Evolutionary conservation across 148 eudicot species (phyloP).

Genomic region (Rhododendron ferrugineum): DNA sequence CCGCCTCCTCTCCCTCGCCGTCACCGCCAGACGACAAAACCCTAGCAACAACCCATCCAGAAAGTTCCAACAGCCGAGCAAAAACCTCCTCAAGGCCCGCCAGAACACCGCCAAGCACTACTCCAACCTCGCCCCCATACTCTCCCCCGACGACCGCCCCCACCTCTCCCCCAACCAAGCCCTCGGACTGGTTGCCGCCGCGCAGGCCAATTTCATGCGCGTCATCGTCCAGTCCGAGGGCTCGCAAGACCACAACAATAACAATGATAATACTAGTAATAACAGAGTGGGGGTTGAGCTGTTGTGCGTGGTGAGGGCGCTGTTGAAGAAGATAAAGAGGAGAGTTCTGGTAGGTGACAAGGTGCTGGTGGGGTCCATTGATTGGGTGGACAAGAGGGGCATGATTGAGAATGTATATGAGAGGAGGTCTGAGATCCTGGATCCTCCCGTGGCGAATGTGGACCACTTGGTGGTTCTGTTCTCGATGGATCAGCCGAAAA

Average conservation of each 20-base stretch:
- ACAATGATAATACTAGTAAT: too few species aligned
- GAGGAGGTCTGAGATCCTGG: constrained; percentile 53
- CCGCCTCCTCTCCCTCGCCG: constrained; percentile 26
- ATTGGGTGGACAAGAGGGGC: constrained; percentile 81
- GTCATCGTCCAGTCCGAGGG: constrained; percentile 44
- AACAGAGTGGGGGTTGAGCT: constrained; percentile 40
- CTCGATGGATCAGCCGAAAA: constrained; percentile 72
- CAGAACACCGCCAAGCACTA: constrained; percentile 31
- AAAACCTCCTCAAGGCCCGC: constrained; percentile 40
- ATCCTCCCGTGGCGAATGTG: constrained; percentile 93
- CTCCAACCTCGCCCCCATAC: constrained; percentile 39
- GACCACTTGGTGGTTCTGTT: constrained; percentile 78
- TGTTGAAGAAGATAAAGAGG: constrained; percentile 92
- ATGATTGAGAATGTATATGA: constrained; percentile 84
- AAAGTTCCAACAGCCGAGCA: constrained; percentile 34
- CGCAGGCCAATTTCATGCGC: constrained; percentile 97
- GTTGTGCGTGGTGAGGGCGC: constrained; percentile 76
- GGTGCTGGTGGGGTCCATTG: constrained; percentile 85
- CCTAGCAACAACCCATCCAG: constrained; percentile 22
- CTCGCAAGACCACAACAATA: not conserved
- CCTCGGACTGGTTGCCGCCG: constrained; percentile 59
- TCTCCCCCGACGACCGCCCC: constrained; percentile 27
- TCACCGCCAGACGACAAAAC: constrained; percentile 29
- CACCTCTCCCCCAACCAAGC: constrained; percentile 57
- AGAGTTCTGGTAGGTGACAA: constrained; percentile 81